Evolutionary conservation across 306 rosid genomes (phyloP), one percentile per base, ranked within the genome.

Genomic region (Cicer judaicum): DNA sequence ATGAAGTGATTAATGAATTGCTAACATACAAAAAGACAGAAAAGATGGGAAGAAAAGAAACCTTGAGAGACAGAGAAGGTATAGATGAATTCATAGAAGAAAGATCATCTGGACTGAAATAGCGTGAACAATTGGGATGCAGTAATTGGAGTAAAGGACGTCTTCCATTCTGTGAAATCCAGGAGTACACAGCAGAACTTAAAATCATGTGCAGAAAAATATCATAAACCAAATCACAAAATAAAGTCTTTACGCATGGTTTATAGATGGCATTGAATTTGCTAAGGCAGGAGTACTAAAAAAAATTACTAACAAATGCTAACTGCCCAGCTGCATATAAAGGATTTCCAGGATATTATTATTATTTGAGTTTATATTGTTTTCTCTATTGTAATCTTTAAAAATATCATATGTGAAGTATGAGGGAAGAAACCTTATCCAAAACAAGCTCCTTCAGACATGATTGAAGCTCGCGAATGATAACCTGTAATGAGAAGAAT

Each of bases 81-180:
- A 92, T 68, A 68, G 90, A 84, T 68, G 83, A 77, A 86, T 84
- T 85, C 68, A 94, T 78, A 77, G 93, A 86, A 64, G 89, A 78
- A 39, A 94, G 86, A 11, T 94, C 96, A 19, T 88, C 94, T 1
- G 96, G 95, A 89, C 86, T 90, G 70, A 90, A 86, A 82, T 88
- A 87, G 64, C 96, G 96, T 11, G 95, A 84, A 84, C 91, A 85
- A 72, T 87, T 90, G 71, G 99, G 99, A 79, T 78, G 92, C 52
- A 94, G 87, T 48, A 94, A 76, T 64, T 94, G 99, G 61, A 94
- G 92, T 34, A 94, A 39, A 0, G 84, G 80, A 3, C 92, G 91
- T 76, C 97, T 88, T 79, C 96, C 99, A 67, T 76, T 87, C 99
- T 94, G 94, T 73, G 80, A 78, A 84, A 64, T 68, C 42, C 67